These are phyloP conservation scores for Vigna trinervia DNA, from an alignment of 306 rosid species.

Conservation along the genomic window DNA sequence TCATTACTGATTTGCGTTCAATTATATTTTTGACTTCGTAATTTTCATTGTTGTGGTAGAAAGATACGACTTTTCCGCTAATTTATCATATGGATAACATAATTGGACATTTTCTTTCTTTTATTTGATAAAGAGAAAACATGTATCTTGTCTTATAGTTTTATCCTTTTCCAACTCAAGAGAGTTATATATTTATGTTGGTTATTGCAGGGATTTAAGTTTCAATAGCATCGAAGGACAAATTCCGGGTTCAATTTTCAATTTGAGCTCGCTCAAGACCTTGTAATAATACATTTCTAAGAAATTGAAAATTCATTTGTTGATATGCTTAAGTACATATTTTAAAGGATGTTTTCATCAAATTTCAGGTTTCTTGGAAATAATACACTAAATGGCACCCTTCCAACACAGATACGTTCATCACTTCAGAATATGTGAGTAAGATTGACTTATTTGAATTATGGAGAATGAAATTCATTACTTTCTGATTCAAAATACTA, in stretches of 20 bases:
- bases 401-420: conserved; percentile 58
- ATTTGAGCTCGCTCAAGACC: conserved; percentile 57
- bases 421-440: conserved; percentile 71
- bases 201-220: conserved; percentile 79
- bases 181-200: conserved; percentile 9
- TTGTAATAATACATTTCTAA: conserved; percentile 60
- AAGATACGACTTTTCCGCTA: conserved; percentile 5
- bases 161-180: not conserved
- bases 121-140: not conserved
- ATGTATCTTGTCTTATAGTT: not conserved
- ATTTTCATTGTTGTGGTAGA: conserved; percentile 3
- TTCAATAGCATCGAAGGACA: conserved; percentile 77
- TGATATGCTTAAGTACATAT: conserved; percentile 9
- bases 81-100: conserved; percentile 1
- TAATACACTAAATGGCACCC: conserved; percentile 65
- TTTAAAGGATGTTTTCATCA: conserved; percentile 29
- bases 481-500: not conserved
- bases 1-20: not conserved
- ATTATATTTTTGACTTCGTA: not conserved
- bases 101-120: not conserved
- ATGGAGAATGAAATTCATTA: not conserved
- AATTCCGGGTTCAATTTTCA: conserved; percentile 69
- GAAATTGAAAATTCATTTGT: conserved; percentile 25
- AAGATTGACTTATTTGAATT: not conserved
- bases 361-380: conserved; percentile 76